A percentile compares a stretch with the other conserved stretches of the same genome.
Evolutionary conservation across 371 early-diverging fungal species (phyloP).

Genomic region (Apophysomyces trapeziformis): DNA sequence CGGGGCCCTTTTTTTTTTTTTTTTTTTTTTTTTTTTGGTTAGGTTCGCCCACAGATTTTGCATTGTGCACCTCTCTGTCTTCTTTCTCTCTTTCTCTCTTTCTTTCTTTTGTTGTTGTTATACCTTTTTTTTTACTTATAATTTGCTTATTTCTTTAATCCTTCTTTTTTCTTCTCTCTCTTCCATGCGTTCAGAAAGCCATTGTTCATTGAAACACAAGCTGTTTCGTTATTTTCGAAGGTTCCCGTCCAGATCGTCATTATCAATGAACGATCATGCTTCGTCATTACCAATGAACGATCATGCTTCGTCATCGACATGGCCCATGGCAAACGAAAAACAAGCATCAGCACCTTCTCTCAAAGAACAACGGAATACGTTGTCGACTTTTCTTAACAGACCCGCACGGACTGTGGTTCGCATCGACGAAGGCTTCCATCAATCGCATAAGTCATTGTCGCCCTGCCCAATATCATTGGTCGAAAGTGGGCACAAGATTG

Average conservation of each 20-base stretch:
- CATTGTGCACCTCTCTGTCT: neutral
- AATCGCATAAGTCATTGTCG: slow-evolving; percentile 19
- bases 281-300: slow-evolving; percentile 6
- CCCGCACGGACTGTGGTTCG: neutral
- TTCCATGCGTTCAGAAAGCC: neutral
- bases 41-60: neutral
- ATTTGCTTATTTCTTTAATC: neutral
- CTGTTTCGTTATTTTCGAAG: slow-evolving; percentile 7
- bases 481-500: slow-evolving; percentile 15
- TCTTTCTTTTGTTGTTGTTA: neutral
- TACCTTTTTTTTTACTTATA: neutral
- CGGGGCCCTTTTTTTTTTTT: no score
- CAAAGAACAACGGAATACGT: neutral
- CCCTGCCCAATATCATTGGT: slow-evolving; percentile 5
- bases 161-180: neutral
- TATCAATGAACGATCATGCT: slow-evolving; percentile 5
- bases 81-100: neutral
- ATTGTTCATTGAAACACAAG: neutral
- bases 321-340: neutral
- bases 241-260: slow-evolving; percentile 4
- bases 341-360: neutral
- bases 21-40: neutral
- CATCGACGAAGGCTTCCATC: slow-evolving; percentile 32
- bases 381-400: neutral
- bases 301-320: slow-evolving; percentile 7